Evolutionary conservation across 2,329 filamentous ascomycete species (phyloP), one percentile per base, ranked within the genome.

Genomic region (Sclerotinia subarctica): DNA sequence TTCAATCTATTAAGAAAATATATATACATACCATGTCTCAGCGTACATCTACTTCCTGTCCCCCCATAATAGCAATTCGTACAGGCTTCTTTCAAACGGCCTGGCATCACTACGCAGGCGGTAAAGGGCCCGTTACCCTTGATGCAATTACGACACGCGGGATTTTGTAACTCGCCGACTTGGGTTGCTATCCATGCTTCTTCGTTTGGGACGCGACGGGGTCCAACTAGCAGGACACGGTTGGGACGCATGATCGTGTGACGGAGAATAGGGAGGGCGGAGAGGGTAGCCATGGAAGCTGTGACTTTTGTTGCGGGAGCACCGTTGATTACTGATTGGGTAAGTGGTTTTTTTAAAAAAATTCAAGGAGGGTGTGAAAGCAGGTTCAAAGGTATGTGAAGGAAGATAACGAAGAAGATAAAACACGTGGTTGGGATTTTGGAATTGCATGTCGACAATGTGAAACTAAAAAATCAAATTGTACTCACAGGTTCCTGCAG

Each of bases 1-100:
- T 42, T 5, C 13, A 13, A 13, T 15, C 38, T 42, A 42, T 42
- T 3, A 10, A 5, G 1, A 53, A 8, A 57, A 11, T 35, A 24
- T 1, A 24, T 1, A 54, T 21, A 57, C 15, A 26, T 57, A 57
- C 54, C 32, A 42, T 24, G 32, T 42, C 54, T 57, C 19, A 57
- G 26, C 21, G 54, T 24, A 26, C 54, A 57, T 24, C 35, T 38
- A 4, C 35, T 42, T 15, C 54, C 54, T 21, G 35, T 15, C 6
- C 54, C 35, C 54, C 54, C 35, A 26, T 42, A 42, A 57, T 57
- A 57, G 19, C 54, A 57, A 42, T 42, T 57, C n/a, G 54, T 42
- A 57, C 54, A 57, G 3, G 54, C 54, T 35, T 57, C 54, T n/a
- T 57, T 57, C 0, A 57, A 42, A 42, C 24, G 54, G 32, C 54